These are phyloP conservation scores for Cladorrhinum sp. DNA, from an alignment of 2,329 filamentous ascomycete genomes.

Conservation along the genomic window DNA sequence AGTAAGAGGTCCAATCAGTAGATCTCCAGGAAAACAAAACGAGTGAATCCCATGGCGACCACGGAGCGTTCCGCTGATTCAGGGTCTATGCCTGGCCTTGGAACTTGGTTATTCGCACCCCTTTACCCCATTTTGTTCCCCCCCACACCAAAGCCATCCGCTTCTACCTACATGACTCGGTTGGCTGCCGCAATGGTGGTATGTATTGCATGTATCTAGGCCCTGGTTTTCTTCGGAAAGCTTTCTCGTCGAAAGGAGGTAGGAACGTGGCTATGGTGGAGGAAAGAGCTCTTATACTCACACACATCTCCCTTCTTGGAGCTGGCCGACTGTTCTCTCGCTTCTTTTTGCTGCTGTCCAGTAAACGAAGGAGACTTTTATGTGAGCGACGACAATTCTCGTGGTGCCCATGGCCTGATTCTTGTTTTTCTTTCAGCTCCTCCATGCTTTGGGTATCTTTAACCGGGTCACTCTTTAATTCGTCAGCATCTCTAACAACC, in stretches of 20 bases:
- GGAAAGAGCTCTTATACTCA: not conserved
- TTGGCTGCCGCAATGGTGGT: not conserved
- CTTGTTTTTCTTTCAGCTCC: constrained; percentile 13
- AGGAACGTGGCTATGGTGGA: not conserved
- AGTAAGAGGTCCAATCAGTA: not conserved
- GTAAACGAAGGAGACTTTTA: not conserved
- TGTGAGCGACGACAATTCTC: not conserved
- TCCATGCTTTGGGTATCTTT: not conserved
- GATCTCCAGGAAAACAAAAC: not conserved
- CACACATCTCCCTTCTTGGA: constrained; percentile 10
- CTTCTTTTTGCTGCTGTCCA: not conserved
- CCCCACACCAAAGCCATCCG: not conserved
- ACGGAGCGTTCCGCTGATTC: not conserved
- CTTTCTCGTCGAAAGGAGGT: not conserved
- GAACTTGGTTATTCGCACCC: not conserved
- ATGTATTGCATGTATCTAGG: not conserved
- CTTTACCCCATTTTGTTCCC: not conserved
- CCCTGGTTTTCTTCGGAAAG: not conserved
- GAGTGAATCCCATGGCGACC: not conserved
- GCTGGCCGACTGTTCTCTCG: not conserved
- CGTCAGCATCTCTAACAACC: not conserved
- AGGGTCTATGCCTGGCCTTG: not conserved
- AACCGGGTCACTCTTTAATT: not conserved
- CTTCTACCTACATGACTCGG: not conserved
- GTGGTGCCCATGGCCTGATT: not conserved